phyloP scores from a whole-genome alignment of 2,329 filamentous ascomycete genomes.

The Hirsutella minnesotensis region DNA sequence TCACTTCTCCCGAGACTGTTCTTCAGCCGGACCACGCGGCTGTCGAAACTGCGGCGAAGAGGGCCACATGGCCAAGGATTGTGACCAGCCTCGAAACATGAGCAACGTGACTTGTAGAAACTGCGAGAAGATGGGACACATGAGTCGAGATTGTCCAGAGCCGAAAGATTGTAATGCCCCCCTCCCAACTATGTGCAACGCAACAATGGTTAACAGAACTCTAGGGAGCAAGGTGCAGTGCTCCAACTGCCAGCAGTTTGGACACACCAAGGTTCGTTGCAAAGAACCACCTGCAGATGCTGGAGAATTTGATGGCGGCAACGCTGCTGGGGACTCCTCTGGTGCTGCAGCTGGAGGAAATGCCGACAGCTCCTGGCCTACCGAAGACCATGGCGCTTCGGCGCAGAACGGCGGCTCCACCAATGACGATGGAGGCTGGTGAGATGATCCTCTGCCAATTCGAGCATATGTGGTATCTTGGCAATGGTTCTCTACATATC shows the following conservation, averaged over 20 bases:
- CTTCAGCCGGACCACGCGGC: slow-evolving; percentile 41
- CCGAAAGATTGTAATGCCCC: slow-evolving; percentile 28
- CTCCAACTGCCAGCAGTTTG: slow-evolving; percentile 24
- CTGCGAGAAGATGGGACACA: slow-evolving; percentile 50
- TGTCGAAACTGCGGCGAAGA: slow-evolving; percentile 54
- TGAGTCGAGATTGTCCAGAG: slow-evolving; percentile 49
- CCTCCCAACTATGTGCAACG: neutral
- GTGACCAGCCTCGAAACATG: slow-evolving; percentile 31
- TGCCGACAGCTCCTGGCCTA: neutral
- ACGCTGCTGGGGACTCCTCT: neutral
- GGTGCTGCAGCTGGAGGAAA: neutral
- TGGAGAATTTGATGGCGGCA: neutral
- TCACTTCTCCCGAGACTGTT: slow-evolving; percentile 53
- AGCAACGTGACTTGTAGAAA: slow-evolving; percentile 44
- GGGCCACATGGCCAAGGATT: slow-evolving; percentile 44
- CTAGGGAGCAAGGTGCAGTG: slow-evolving; percentile 28
- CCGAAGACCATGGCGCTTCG: neutral
- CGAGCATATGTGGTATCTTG: too few relatives aligned
- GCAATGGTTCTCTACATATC: too few relatives aligned
- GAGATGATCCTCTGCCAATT: neutral
- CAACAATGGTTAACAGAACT: slow-evolving; percentile 8
- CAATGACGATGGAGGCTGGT: neutral
- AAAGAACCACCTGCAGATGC: slow-evolving; percentile 12
- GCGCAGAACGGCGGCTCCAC: neutral
- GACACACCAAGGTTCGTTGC: slow-evolving; percentile 27